Evolutionary conservation across 2,329 filamentous ascomycete species (phyloP).

Genomic region (Neopestalotiopsis sp.): DNA sequence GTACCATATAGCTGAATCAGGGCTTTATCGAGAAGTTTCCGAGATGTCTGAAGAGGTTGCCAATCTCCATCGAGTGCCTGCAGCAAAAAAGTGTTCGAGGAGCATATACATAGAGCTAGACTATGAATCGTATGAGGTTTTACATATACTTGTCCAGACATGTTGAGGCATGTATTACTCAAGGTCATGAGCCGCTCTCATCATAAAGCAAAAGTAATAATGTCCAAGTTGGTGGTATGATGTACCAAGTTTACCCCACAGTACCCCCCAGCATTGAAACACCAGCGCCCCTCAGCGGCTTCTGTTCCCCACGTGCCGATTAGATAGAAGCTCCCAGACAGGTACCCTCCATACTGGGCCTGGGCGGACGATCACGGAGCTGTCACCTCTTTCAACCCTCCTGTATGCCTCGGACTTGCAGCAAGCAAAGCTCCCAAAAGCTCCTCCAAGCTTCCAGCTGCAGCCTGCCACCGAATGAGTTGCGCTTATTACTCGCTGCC

Average conservation of each 20-base stretch:
- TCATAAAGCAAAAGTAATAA: background rate
- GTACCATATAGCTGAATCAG: too few relatives aligned
- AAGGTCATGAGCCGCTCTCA: background rate
- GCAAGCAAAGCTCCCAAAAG: background rate
- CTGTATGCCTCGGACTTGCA: background rate
- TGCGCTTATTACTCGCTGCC: background rate
- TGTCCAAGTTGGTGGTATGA: too few relatives aligned
- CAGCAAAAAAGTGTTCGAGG: too few relatives aligned
- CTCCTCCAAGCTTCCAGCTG: background rate
- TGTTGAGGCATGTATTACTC: background rate
- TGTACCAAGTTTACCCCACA: background rate
- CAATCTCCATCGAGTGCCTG: too few relatives aligned
- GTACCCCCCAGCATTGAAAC: background rate
- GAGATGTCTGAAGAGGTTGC: too few relatives aligned
- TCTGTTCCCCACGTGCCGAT: constrained; percentile 29
- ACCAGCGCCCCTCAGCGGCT: constrained; percentile 11
- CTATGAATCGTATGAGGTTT: too few relatives aligned
- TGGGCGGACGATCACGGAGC: constrained; percentile 4
- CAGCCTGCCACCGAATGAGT: constrained; percentile 3
- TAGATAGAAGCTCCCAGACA: constrained; percentile 28
- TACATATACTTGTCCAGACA: too few relatives aligned
- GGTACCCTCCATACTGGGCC: background rate
- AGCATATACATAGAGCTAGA: too few relatives aligned
- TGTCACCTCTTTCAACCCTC: background rate
- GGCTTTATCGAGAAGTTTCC: too few relatives aligned